Evolutionary conservation across 345 rosid species (phyloP).

Genomic region (Eucalyptus virginea): DNA sequence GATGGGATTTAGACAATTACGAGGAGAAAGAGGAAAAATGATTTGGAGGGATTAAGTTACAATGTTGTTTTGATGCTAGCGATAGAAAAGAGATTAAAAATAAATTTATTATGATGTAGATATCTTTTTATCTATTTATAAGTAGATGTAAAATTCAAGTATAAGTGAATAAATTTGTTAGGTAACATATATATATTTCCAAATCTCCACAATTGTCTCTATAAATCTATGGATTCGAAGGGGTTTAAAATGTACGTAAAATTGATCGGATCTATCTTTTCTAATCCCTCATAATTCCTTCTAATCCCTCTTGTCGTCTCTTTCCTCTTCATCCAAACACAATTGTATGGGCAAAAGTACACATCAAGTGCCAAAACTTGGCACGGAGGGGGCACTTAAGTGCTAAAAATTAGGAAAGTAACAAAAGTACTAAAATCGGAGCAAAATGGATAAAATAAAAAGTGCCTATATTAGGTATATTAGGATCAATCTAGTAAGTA

Average conservation of each 20-base stretch:
- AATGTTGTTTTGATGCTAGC: neutral
- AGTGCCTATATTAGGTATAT: neutral
- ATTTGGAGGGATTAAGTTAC: neutral
- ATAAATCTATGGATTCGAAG: neutral
- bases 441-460: too few relatives aligned
- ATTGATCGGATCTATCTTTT: neutral
- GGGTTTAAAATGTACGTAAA: neutral
- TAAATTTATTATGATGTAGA: neutral
- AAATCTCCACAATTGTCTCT: accelerated
- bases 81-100: neutral
- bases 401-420: too few relatives aligned
- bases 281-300: too few relatives aligned
- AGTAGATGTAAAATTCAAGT: neutral
- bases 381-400: too few relatives aligned
- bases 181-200: neutral
- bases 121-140: neutral
- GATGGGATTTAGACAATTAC: neutral
- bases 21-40: neutral
- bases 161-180: neutral
- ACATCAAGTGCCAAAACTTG: too few relatives aligned
- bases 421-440: too few relatives aligned
- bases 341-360: too few relatives aligned
- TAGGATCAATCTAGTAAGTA: neutral
- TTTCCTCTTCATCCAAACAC: too few relatives aligned
- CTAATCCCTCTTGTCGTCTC: too few relatives aligned